These are phyloP conservation scores for Nigrospora sphaerica DNA, from an alignment of 2,329 filamentous ascomycete species.

Conservation along the genomic window DNA sequence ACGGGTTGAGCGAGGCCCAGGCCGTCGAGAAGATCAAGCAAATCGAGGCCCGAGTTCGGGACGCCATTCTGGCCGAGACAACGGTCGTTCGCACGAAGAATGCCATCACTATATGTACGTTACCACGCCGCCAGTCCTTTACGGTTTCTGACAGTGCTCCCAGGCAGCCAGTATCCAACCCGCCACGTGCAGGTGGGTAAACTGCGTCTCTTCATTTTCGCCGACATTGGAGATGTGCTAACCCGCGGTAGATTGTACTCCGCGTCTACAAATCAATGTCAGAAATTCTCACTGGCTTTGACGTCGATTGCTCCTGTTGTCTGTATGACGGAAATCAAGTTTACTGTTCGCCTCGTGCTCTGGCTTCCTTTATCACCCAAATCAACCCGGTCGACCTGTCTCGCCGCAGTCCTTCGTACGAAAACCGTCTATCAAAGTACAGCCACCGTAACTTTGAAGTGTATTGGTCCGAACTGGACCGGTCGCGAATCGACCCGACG, in stretches of 20 bases:
- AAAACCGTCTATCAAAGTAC: conserved; percentile 81
- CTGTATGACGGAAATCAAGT: conserved; percentile 78
- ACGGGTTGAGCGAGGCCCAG: conserved; percentile 69
- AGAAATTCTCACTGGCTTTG: conserved; percentile 82
- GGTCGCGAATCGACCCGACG: conserved; percentile 64
- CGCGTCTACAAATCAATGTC: conserved; percentile 78
- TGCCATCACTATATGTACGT: conserved; percentile 65
- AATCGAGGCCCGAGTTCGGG: conserved; percentile 68
- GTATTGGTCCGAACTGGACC: conserved; percentile 69
- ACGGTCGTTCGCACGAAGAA: conserved; percentile 82
- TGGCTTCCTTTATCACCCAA: conserved; percentile 76
- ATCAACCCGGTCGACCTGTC: conserved; percentile 74
- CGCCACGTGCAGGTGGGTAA: conserved; percentile 60
- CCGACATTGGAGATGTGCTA: neutral
- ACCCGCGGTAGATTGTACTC: conserved; percentile 64
- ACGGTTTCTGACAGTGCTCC: conserved; percentile 2
- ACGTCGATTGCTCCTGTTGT: conserved; percentile 77
- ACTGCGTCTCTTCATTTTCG: neutral
- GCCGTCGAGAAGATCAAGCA: conserved; percentile 78
- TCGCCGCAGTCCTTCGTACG: conserved; percentile 77
- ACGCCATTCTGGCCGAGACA: conserved; percentile 74
- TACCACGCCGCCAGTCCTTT: neutral
- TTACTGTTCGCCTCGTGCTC: conserved; percentile 67
- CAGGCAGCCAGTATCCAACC: conserved; percentile 71
- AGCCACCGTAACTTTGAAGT: conserved; percentile 79